Conservation (phyloP, 176 grass and related monocot genomes). For the Elaeis guineensis region DNA sequence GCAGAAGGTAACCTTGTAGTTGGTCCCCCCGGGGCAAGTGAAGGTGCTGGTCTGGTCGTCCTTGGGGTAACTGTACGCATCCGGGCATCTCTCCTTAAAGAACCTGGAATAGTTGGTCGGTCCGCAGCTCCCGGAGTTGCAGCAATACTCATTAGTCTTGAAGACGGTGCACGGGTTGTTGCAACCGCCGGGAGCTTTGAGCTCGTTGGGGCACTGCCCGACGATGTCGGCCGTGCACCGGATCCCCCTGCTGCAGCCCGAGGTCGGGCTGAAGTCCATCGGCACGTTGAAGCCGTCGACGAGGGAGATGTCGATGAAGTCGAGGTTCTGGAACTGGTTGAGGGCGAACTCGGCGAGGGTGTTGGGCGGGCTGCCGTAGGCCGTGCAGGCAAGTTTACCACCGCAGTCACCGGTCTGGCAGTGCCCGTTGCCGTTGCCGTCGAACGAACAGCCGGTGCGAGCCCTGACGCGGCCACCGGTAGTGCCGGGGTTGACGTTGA, state of each 20-base stretch:
- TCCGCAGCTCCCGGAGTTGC: conserved; percentile 10
- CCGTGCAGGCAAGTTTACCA: no score
- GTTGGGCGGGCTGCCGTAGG: no score
- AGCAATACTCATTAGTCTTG: conserved; percentile 31
- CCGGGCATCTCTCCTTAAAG: conserved; percentile 41
- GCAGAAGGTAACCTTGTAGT: conserved; percentile 54
- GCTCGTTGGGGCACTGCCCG: conserved; percentile 19
- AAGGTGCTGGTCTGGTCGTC: conserved; percentile 26
- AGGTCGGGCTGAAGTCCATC: conserved; percentile 29
- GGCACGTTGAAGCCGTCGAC: conserved; percentile 20
- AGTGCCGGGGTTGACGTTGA: no score
- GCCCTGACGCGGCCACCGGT: no score
- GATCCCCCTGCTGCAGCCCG: background rate
- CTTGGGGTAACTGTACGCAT: conserved; percentile 41
- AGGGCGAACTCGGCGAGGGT: no score
- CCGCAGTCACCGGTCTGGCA: no score
- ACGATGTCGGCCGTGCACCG: conserved; percentile 31
- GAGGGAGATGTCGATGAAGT: no score
- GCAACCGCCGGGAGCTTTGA: conserved; percentile 34
- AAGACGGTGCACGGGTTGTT: conserved; percentile 38
- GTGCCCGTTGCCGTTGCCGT: no score
- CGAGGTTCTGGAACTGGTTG: no score
- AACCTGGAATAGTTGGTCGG: conserved; percentile 30
- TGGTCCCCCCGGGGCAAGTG: conserved; percentile 33
- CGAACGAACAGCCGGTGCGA: no score